Percentiles rank a stretch among this genome's conserved stretches.
Conservation (phyloP, 495 filamentous ascomycete genomes). For the Trichoderma parareesei region DNA sequence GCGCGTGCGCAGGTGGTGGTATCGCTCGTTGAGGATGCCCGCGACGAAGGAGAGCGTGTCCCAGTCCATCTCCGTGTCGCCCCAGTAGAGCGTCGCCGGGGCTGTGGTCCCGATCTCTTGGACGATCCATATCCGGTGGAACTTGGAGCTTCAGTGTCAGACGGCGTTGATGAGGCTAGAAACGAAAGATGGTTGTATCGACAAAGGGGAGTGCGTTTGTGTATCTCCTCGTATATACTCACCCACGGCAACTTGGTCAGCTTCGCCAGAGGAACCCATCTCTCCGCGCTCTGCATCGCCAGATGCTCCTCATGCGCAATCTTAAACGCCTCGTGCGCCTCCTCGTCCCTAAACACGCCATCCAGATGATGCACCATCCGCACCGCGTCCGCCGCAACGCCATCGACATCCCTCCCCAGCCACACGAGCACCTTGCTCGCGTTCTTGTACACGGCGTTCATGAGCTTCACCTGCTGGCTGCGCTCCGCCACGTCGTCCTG, state of each 20-base stretch:
- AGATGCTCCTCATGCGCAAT: neutral
- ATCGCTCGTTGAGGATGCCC: constrained; percentile 14
- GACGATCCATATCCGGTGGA: constrained; percentile 19
- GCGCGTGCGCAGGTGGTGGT: constrained; percentile 19
- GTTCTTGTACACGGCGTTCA: constrained; percentile 25
- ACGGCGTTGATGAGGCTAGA: neutral
- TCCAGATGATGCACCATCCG: neutral
- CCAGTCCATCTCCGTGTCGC: constrained; percentile 17
- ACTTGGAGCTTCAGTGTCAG: constrained; percentile 10
- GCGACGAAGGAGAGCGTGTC: constrained; percentile 13
- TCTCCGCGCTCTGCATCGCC: neutral
- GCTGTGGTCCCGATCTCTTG: constrained; percentile 19
- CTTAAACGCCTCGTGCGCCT: neutral
- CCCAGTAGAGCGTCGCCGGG: constrained; percentile 20
- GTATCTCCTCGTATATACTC: neutral
- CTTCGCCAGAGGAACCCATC: constrained; percentile 10
- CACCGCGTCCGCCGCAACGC: neutral
- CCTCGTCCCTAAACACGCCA: constrained; percentile 1
- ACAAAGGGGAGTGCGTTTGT: neutral
- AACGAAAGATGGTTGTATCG: neutral
- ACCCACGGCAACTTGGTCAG: constrained; percentile 12
- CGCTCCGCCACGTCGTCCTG: constrained; percentile 25
- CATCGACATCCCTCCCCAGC: constrained; percentile 19
- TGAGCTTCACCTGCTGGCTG: constrained; percentile 24
- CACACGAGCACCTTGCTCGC: constrained; percentile 24